Conservation (phyloP, 371 early-diverging fungal genomes). For the Syncephalis plumigaleata region DNA sequence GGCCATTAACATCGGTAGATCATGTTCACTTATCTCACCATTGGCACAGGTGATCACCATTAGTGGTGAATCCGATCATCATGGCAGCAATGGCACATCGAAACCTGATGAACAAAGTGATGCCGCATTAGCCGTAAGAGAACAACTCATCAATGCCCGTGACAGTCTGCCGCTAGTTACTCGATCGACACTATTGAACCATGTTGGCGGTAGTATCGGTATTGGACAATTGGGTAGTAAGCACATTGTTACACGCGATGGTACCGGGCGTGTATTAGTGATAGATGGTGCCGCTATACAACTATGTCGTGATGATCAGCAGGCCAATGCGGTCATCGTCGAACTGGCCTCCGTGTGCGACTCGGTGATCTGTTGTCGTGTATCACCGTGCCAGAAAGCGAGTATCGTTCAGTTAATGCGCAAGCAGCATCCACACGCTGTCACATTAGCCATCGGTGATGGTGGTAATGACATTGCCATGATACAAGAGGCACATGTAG, state of each 20-base stretch:
- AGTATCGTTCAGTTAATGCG: conserved; percentile 57
- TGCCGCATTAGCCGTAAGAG: too few species aligned
- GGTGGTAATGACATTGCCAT: conserved; percentile 93
- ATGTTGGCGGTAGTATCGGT: too few species aligned
- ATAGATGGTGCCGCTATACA: conserved; percentile 64
- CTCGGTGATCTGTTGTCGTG: conserved; percentile 77
- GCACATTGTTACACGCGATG: too few species aligned
- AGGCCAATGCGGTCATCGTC: conserved; percentile 30
- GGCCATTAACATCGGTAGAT: conserved; percentile 89
- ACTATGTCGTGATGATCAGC: conserved; percentile 27
- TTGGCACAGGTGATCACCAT: conserved; percentile 43
- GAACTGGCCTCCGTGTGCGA: conserved; percentile 47
- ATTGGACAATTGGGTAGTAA: too few species aligned
- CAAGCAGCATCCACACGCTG: conserved; percentile 26
- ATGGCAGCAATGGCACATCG: too few species aligned
- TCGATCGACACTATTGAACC: too few species aligned
- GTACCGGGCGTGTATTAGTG: conserved; percentile 18
- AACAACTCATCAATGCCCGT: too few species aligned
- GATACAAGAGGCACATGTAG: conserved; percentile 79
- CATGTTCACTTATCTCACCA: conserved; percentile 50
- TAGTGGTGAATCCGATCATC: background rate
- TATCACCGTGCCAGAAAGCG: conserved; percentile 88
- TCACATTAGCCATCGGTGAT: conserved; percentile 84
- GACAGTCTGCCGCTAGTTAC: too few species aligned
- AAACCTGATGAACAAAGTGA: background rate